Evolutionary conservation across 192 early-diverging fungal species (phyloP), one percentile per base, ranked within the genome.

Genomic region (Coemansia sp.): DNA sequence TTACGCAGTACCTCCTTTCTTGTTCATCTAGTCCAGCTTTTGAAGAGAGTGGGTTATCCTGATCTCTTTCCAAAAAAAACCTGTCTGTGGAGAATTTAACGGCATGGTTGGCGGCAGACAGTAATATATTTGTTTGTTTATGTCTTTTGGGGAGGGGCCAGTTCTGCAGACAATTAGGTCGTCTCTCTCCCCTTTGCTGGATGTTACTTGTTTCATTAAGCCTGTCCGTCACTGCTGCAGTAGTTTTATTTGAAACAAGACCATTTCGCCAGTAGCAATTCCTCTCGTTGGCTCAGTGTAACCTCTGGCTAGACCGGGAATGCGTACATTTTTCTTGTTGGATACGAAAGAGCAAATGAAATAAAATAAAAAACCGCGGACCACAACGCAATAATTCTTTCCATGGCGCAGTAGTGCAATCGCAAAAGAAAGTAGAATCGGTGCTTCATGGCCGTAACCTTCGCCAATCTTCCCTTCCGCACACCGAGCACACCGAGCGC

Each of bases 121-220:
- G 40, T 43, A 43, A 18, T 18, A 43, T 43, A 43, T 21, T 51
- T 51, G 48, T 28, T 51, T 51, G 48, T 51, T 51, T 26, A 26
- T 16, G 23, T 43, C 18, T 43, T 43, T 51, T 9, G 48, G 21
- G 48, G 43, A 3, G n/a, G 43, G 12, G 10, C 23, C 2, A 21
- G 12, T 12, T 26, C 25, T 16, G 25, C 48, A 26, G 48, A 26
- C 21, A 51, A 51, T 26, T 51, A 3, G 20, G 23, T 16, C 48
- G 20, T 7, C 43, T 46, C 52, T 6, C 7, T 46, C 52, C 20
- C 18, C 29, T 30, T 53, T 6, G 23, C 28, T 30, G 28, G 55
- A 30, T 57, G 55, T 26, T 57, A 57, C 55, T 57, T 31, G 28
- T 57, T 57, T 57, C 55, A 57, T 57, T 57, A 57, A 57, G 55